Evolutionary conservation across 192 early-diverging fungal genomes (phyloP).

Genomic region (Backusella sp.): DNA sequence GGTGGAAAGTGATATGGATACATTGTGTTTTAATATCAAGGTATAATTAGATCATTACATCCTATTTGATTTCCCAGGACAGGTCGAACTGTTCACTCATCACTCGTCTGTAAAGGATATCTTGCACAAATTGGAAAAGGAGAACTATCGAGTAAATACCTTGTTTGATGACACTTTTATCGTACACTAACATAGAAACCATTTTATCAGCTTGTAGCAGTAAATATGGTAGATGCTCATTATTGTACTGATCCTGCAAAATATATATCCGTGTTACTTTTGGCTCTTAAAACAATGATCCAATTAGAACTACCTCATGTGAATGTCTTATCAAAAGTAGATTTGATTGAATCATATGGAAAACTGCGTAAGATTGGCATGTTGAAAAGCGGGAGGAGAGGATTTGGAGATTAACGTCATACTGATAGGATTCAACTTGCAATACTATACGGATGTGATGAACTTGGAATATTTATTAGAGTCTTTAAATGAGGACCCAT

Average conservation of each 20-base stretch:
- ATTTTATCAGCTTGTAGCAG: slow-evolving; percentile 59
- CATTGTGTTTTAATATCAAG: not conserved
- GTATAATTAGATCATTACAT: slow-evolving; percentile 76
- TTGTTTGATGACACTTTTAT: not conserved
- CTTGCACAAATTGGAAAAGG: slow-evolving; percentile 65
- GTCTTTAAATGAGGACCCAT: slow-evolving; percentile 70
- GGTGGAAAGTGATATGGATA: not conserved
- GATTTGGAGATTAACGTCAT: not conserved
- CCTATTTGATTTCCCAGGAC: slow-evolving; percentile 96
- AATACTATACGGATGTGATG: slow-evolving; percentile 95
- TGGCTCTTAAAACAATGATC: slow-evolving; percentile 91
- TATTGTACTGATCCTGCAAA: slow-evolving; percentile 90
- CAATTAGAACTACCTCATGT: slow-evolving; percentile 94
- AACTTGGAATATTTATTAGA: slow-evolving; percentile 83
- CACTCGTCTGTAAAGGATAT: slow-evolving; percentile 81
- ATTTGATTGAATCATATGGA: slow-evolving; percentile 82
- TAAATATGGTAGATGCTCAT: slow-evolving; percentile 89
- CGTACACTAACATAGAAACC: no score
- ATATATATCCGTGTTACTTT: slow-evolving; percentile 88
- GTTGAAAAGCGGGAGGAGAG: not conserved
- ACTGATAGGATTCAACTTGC: slow-evolving; percentile 75
- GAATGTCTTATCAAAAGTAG: slow-evolving; percentile 96
- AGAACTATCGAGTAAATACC: slow-evolving; percentile 60
- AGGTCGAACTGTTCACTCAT: slow-evolving; percentile 98
- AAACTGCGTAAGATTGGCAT: slow-evolving; percentile 44